These are phyloP conservation scores for Arachnomyces sp. DNA, from an alignment of 2,329 filamentous ascomycete species.

Conservation along the genomic window DNA sequence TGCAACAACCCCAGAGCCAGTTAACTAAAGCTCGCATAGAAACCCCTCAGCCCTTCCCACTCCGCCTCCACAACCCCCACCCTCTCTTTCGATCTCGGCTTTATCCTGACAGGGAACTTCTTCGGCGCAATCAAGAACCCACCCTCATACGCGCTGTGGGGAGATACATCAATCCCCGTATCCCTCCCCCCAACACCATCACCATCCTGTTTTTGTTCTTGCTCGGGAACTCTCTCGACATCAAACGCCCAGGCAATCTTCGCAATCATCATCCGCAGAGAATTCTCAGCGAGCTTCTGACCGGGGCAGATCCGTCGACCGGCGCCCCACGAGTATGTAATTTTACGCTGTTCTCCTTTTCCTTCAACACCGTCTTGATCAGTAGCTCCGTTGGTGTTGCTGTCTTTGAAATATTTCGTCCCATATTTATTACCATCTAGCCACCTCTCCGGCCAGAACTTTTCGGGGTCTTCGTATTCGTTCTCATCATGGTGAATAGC, in stretches of 20 bases:
- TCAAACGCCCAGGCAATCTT: conserved; percentile 11
- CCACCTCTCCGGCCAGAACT: conserved; percentile 22
- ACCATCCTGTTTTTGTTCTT: too few relatives aligned
- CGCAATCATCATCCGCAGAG: conserved; percentile 9
- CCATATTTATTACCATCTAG: conserved; percentile 9
- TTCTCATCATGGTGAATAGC: conserved; percentile 16
- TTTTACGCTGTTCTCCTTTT: too few relatives aligned
- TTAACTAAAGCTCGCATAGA: background rate
- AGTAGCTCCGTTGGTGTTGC: too few relatives aligned
- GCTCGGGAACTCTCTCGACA: background rate
- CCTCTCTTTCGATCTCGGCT: conserved; percentile 5
- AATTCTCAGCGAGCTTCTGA: conserved; percentile 9
- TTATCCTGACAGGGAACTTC: conserved; percentile 6
- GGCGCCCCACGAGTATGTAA: conserved; percentile 4
- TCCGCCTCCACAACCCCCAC: conserved; percentile 6
- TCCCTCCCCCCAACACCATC: too few relatives aligned
- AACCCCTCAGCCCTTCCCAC: conserved; percentile 1
- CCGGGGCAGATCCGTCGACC: conserved; percentile 10
- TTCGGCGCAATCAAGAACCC: conserved; percentile 6
- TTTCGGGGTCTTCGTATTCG: conserved; percentile 11
- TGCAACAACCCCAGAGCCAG: too few relatives aligned
- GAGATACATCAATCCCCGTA: conserved; percentile 1
- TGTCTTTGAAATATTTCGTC: too few relatives aligned
- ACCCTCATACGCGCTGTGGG: background rate
- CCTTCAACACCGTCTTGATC: too few relatives aligned